Percentiles rank a stretch among this genome's conserved stretches.
Conservation (phyloP, 257 asterid genomes). For the Fraxinus cuspidata region DNA sequence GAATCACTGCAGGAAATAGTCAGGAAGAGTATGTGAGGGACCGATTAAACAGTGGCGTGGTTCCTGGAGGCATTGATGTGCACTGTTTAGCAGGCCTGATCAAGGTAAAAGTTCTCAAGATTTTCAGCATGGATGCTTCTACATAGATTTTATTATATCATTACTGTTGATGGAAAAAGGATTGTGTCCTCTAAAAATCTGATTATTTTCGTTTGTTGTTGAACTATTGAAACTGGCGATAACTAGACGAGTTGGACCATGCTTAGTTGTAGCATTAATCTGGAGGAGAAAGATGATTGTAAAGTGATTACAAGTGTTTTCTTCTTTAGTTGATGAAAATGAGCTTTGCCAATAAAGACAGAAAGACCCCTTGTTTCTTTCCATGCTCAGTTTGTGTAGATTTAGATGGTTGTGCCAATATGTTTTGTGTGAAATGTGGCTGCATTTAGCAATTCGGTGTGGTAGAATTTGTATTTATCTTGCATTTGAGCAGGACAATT, state of each 20-base stretch:
- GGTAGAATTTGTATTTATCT: background rate
- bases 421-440: background rate
- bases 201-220: background rate
- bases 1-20: conserved; percentile 92
- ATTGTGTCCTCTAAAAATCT: background rate
- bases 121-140: conserved; percentile 10
- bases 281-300: background rate
- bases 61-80: conserved; percentile 89
- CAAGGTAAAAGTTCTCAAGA: conserved; percentile 50
- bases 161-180: background rate
- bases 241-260: background rate
- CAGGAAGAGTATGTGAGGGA: conserved; percentile 97
- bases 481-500: background rate
- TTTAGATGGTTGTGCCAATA: background rate
- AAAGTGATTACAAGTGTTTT: background rate
- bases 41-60: conserved; percentile 78
- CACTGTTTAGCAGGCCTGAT: conserved; percentile 96
- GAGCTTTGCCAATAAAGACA: background rate
- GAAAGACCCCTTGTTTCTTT: background rate
- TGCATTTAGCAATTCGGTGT: background rate
- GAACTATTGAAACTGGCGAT: background rate
- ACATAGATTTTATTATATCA: conserved; percentile 9
- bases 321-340: background rate
- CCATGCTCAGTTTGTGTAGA: background rate
- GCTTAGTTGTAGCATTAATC: background rate